Conservation (phyloP, 2,329 filamentous ascomycete genomes). For the Fusarium foetens region DNA sequence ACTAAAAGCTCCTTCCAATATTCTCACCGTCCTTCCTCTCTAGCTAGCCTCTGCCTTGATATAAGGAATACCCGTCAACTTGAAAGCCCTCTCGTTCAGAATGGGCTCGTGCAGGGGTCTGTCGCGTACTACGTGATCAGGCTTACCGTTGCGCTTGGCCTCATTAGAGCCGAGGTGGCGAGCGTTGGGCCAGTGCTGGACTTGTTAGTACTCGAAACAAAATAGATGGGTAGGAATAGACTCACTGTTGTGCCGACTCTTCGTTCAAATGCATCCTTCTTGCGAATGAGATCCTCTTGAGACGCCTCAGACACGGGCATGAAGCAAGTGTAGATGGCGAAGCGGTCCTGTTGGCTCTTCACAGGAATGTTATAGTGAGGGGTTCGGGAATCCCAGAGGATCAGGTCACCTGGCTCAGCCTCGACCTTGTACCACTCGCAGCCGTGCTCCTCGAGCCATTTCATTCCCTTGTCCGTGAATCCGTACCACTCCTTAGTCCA, state of each 20-base stretch:
- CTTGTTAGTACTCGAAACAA: not conserved
- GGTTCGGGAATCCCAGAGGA: conserved; percentile 53
- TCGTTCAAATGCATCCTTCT: conserved; percentile 54
- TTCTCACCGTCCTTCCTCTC: too few species aligned
- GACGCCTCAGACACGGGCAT: conserved; percentile 35
- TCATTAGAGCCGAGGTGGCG: conserved; percentile 29
- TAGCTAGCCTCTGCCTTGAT: conserved; percentile 16
- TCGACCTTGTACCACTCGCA: conserved; percentile 51
- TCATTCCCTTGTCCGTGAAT: conserved; percentile 51
- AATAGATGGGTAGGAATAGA: not conserved
- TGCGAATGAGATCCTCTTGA: conserved; percentile 52
- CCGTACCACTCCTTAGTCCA: conserved; percentile 50
- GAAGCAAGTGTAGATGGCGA: conserved; percentile 48
- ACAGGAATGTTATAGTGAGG: conserved; percentile 56
- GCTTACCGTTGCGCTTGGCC: conserved; percentile 36
- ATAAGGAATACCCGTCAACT: conserved; percentile 40
- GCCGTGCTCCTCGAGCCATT: conserved; percentile 49
- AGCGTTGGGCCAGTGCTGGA: conserved; percentile 50
- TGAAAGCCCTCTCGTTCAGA: conserved; percentile 32
- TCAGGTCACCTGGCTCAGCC: conserved; percentile 56
- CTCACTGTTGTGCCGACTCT: conserved; percentile 50
- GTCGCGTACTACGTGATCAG: conserved; percentile 30
- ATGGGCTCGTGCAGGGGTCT: conserved; percentile 33
- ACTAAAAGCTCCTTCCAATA: not conserved
- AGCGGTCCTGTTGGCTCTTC: conserved; percentile 49